Evolutionary conservation across 164 flowering plant genomes (phyloP), one percentile per base, ranked within the genome.

Genomic region (grape (Vitis vinifera)): DNA sequence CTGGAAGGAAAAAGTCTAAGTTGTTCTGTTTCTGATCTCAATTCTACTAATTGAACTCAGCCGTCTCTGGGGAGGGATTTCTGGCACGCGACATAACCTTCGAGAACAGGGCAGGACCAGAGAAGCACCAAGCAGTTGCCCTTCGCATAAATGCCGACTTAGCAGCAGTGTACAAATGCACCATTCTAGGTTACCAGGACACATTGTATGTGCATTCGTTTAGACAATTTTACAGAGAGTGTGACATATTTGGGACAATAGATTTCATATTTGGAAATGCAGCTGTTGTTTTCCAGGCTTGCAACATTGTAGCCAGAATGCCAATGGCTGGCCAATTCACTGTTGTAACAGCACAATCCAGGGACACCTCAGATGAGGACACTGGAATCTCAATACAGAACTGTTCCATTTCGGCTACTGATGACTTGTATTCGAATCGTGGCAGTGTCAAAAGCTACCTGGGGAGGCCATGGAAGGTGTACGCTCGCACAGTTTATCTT

Each of bases 221-320:
- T 67, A 67, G 97, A 9, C 98, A 94, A 62, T 94, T 94, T 74
- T 94, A 87, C 76, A 66, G 92, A 9, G 92, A 94, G 51, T 88
- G 97, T 44, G 86, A 90, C 79, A 83, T 94, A n/a, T 82, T 50
- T 15, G 98, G 97, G 2, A 92, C 98, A 30, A 70, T 94, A 3
- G 97, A 94, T 69, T 94, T 71, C 85, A 86, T 92, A 12, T 92
- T 91, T 47, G 98, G 98, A 1, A 89, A 88, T 52, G 97, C 97
- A 7, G 93, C 93, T 0, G 97, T 78, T 1, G 87, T 94, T 9
- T 77, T 94, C 78, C 98, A 94, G 63, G 88, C 69, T 4, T 86
- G 85, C 52, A 85, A 85, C 76, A 77, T 92, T 2, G 65, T 89
- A 3, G 81, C 92, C 12, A 82, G 80, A 56, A 70, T 78, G 78